These are phyloP conservation scores for Aspergillus carlsbadensis DNA, from an alignment of 495 filamentous ascomycete species.

Conservation along the genomic window DNA sequence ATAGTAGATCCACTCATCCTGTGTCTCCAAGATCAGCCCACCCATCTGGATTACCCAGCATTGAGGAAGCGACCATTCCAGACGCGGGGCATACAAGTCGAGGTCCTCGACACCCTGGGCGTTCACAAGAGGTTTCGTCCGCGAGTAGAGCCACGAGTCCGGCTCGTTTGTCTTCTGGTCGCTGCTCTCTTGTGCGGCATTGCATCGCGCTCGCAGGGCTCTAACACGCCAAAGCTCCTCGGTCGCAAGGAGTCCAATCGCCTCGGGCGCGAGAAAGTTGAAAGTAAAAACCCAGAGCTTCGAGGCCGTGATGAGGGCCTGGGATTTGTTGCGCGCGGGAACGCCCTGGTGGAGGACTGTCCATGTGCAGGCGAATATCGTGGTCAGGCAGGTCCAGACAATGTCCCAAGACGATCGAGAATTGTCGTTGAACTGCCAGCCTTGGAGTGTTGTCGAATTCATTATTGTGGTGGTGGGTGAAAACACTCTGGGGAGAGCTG, in stretches of 20 bases:
- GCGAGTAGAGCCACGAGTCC: neutral
- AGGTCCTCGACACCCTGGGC: neutral
- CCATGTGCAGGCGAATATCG: conserved; percentile 8
- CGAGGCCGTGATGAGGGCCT: neutral
- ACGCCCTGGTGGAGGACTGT: conserved; percentile 7
- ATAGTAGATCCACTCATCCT: conserved; percentile 9
- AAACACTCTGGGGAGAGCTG: too few relatives aligned
- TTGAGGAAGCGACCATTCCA: neutral
- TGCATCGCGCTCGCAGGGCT: conserved; percentile 2
- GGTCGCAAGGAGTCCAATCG: neutral
- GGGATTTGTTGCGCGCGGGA: neutral
- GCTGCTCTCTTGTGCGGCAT: neutral
- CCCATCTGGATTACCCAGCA: neutral
- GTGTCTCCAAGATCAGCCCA: neutral
- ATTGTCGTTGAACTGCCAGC: conserved; percentile 3
- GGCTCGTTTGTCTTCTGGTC: neutral
- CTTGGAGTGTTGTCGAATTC: too few relatives aligned
- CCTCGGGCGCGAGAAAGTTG: conserved; percentile 1
- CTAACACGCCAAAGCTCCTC: conserved; percentile 3
- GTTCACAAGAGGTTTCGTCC: neutral
- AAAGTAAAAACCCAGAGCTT: neutral
- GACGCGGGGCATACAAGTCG: neutral
- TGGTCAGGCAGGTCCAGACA: conserved; percentile 8
- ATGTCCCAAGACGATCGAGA: conserved; percentile 9
- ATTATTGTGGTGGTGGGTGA: too few relatives aligned